A percentile compares a stretch with the other conserved stretches of the same genome.
phyloP scores from a whole-genome alignment of 257 asterid genomes.

The Echites panduratus region DNA sequence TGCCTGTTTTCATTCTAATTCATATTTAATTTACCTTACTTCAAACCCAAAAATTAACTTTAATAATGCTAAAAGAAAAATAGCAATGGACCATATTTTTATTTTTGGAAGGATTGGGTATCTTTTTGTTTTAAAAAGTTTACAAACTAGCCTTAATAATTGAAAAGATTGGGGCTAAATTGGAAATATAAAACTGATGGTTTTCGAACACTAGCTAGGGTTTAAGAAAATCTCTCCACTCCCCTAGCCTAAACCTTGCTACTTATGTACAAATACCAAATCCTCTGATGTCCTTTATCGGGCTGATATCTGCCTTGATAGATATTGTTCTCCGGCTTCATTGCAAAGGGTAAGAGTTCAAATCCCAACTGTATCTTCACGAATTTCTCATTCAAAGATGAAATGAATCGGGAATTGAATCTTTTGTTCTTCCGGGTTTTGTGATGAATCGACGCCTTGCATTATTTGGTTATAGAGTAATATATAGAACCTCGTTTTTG shows the following conservation, averaged over 20 bases:
- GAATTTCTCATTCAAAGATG: neutral
- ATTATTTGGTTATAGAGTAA: conserved; percentile 35
- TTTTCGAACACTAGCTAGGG: neutral
- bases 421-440: conserved; percentile 3
- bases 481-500: conserved; percentile 31
- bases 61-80: no score
- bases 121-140: no score
- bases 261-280: neutral
- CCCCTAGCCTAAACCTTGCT: neutral
- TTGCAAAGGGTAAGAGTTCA: conserved; percentile 9
- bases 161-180: neutral
- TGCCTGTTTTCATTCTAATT: no score
- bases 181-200: neutral
- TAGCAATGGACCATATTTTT: no score
- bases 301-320: neutral
- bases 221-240: neutral
- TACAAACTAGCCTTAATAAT: no score
- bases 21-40: no score
- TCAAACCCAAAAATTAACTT: no score
- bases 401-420: conserved; percentile 2
- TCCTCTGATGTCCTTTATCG: neutral
- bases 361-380: neutral
- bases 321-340: conserved; percentile 7
- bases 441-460: conserved; percentile 49
- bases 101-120: no score